These are phyloP conservation scores for Phylloporus arenicola DNA, from an alignment of 768 basidiomycete genomes.

Conservation along the genomic window DNA sequence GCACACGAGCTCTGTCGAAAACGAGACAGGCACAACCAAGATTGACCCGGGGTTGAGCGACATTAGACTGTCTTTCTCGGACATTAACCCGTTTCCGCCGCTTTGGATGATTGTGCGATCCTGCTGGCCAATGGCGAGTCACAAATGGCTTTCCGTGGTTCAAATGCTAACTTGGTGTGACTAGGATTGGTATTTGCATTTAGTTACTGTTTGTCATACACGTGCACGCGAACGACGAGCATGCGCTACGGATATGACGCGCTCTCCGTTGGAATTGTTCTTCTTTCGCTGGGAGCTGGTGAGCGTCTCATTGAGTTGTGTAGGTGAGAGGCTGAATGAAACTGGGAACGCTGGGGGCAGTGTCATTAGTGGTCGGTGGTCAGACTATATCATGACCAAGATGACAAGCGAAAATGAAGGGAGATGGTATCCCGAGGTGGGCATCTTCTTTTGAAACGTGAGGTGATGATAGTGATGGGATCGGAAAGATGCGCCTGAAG, in stretches of 20 bases:
- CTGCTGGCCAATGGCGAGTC: conserved; percentile 34
- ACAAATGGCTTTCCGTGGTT: neutral
- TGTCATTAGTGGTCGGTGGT: conserved; percentile 54
- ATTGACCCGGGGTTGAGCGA: conserved; percentile 17
- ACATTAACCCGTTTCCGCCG: conserved; percentile 72
- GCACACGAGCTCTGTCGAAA: conserved; percentile 20
- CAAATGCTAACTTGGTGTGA: conserved; percentile 6
- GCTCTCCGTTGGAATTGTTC: conserved; percentile 67
- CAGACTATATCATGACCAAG: conserved; percentile 43
- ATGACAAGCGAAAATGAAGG: conserved; percentile 44
- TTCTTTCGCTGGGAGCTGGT: conserved; percentile 73
- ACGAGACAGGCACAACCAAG: conserved; percentile 9
- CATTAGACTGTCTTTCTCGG: conserved; percentile 54
- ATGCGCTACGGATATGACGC: conserved; percentile 60
- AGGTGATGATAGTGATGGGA: neutral
- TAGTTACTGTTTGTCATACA: conserved; percentile 67
- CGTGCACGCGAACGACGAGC: conserved; percentile 64
- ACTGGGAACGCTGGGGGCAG: conserved; percentile 49
- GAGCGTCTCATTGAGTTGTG: conserved; percentile 11
- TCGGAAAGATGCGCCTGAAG: conserved; percentile 60
- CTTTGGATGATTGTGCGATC: conserved; percentile 54
- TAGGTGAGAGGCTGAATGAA: neutral
- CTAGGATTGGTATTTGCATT: conserved; percentile 68
- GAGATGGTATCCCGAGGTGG: conserved; percentile 58
- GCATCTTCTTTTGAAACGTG: conserved; percentile 4